Conservation (phyloP, 1,139 yeast species). For the Pichia kudriavzevii region DNA sequence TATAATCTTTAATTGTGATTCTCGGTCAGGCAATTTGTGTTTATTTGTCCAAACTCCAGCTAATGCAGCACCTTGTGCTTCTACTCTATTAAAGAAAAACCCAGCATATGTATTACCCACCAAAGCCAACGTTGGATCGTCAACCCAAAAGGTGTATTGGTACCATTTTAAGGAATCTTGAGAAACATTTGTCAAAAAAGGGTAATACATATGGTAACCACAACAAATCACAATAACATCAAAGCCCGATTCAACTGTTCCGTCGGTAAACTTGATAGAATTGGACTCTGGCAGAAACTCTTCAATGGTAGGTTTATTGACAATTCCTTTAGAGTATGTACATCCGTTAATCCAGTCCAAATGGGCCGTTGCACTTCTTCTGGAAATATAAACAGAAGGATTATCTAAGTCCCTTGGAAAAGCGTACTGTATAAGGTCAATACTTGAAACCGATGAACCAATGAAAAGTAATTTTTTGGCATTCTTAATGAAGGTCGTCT, state of each 20-base stretch:
- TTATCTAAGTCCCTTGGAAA: conserved; percentile 28
- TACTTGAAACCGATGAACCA: conserved; percentile 45
- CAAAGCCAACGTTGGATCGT: conserved; percentile 37
- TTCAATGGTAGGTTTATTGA: conserved; percentile 16
- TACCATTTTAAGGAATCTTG: conserved; percentile 28
- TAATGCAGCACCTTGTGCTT: conserved; percentile 37
- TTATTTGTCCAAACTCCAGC: conserved; percentile 38
- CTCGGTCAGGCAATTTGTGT: conserved; percentile 19
- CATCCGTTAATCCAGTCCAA: not conserved
- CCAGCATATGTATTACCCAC: conserved; percentile 37
- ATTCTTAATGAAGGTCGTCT: conserved; percentile 19
- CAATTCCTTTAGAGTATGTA: conserved; percentile 11
- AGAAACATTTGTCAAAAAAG: conserved; percentile 27
- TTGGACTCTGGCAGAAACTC: conserved; percentile 15
- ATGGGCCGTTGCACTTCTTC: conserved; percentile 2
- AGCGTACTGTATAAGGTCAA: conserved; percentile 43
- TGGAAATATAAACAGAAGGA: conserved; percentile 13
- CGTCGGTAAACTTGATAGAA: conserved; percentile 31
- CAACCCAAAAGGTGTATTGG: conserved; percentile 33
- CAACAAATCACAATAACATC: conserved; percentile 38
- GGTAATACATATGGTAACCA: conserved; percentile 37
- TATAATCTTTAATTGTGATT: conserved; percentile 20
- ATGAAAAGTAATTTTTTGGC: conserved; percentile 39
- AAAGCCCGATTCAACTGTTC: conserved; percentile 29
- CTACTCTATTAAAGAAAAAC: conserved; percentile 37